Evolutionary conservation across 1,139 yeast species (phyloP).

Genomic region (Kurtzmaniella quercitrusa): DNA sequence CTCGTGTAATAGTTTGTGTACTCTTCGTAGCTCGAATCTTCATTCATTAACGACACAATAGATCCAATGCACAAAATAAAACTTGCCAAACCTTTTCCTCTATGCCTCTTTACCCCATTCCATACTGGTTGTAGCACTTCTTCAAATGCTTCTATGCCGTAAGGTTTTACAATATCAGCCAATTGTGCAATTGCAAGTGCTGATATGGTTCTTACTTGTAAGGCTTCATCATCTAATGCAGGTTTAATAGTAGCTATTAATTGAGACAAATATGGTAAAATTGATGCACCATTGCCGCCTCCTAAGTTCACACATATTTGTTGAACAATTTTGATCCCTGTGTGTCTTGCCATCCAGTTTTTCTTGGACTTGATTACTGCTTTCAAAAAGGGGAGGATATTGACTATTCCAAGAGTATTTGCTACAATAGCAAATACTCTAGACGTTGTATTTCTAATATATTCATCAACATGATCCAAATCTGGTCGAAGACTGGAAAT

Average conservation of each 20-base stretch:
- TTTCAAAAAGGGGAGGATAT: slow-evolving; percentile 70
- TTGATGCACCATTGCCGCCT: slow-evolving; percentile 49
- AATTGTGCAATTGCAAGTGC: slow-evolving; percentile 70
- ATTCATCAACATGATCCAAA: slow-evolving; percentile 79
- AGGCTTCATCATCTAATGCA: slow-evolving; percentile 66
- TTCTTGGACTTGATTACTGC: slow-evolving; percentile 81
- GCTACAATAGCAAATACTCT: slow-evolving; percentile 85
- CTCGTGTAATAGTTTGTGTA: slow-evolving; percentile 74
- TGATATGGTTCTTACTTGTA: slow-evolving; percentile 62
- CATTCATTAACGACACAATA: slow-evolving; percentile 79
- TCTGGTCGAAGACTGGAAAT: slow-evolving; percentile 77
- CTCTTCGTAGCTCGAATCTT: slow-evolving; percentile 50
- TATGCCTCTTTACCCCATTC: slow-evolving; percentile 70
- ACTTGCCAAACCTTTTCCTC: slow-evolving; percentile 76
- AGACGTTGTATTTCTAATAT: slow-evolving; percentile 72
- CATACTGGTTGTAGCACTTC: slow-evolving; percentile 67
- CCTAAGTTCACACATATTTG: slow-evolving; percentile 72
- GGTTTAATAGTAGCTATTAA: slow-evolving; percentile 59
- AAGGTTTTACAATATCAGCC: slow-evolving; percentile 86
- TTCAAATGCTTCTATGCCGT: slow-evolving; percentile 88
- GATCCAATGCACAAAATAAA: slow-evolving; percentile 77
- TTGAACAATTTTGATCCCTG: slow-evolving; percentile 77
- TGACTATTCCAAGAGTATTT: slow-evolving; percentile 68
- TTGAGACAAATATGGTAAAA: slow-evolving; percentile 68
- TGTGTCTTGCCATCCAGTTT: slow-evolving; percentile 83